Evolutionary conservation across 257 asterid species (phyloP), one percentile per base, ranked within the genome.

Genomic region (Rubia yunnanensis): DNA sequence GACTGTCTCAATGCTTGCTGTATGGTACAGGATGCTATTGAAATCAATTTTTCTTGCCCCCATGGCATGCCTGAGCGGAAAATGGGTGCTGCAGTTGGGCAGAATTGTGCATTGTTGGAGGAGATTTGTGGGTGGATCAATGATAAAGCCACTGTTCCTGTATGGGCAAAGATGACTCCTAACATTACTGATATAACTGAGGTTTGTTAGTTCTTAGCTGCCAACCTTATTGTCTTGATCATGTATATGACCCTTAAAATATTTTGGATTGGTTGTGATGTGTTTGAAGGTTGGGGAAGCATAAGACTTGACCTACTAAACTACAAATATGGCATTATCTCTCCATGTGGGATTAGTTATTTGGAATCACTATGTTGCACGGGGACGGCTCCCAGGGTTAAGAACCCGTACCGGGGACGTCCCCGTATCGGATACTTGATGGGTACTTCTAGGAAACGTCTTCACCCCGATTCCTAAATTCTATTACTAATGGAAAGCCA

Each of bases 11-110:
- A 30, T 75, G 38, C 60, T 74, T 69, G 53, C 52, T 18, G 60
- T 38, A 23, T 5, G 57, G 34, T 63, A 28, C 72, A 92, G 98
- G 98, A 92, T 80, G 96, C 96, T 68, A 5, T 92, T 3, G 98
- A 92, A 71, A 72, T 92, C 74, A 92, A 92, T 66, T 92, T 92
- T 72, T 92, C 98, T 11, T 92, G 98, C 60, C 98, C 98, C 18
- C 98, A 92, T 70, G 98, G 98, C 65, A 92, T 92, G 98, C 98
- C 98, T 0, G 98, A 92, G 80, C 89, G 98, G 35, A 85, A 79
- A 74, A 92, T 92, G 98, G 98, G 98, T 61, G 98, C 98, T 71
- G 98, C 98, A 0, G 95, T 89, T 72, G 98, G 98, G 36, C 98
- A 92, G 80, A 96, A 92, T 70, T 92, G 98, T 77, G 91, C 71